Conservation (phyloP, 192 early-diverging fungal species). For the Thoreauomyces humboldtii region DNA sequence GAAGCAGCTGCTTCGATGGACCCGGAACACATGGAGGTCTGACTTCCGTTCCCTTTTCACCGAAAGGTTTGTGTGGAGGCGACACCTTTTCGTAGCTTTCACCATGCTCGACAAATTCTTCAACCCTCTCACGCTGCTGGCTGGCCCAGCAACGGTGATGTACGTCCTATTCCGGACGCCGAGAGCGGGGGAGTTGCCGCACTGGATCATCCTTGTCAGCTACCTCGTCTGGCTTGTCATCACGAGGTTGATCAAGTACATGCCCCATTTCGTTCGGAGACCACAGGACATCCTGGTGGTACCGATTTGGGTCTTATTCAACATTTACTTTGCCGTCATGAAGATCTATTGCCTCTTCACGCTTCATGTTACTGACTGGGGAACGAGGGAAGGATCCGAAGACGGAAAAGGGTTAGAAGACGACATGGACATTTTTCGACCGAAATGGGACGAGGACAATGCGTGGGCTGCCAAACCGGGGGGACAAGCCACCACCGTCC, state of each 20-base stretch:
- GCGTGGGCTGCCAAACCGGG: no score
- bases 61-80: slow-evolving; percentile 61
- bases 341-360: slow-evolving; percentile 72
- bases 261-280: slow-evolving; percentile 62
- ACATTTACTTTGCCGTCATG: slow-evolving; percentile 58
- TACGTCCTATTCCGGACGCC: slow-evolving; percentile 44
- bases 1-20: slow-evolving; percentile 71
- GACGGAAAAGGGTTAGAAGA: slow-evolving; percentile 15
- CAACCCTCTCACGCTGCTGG: slow-evolving; percentile 67
- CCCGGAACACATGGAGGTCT: slow-evolving; percentile 71
- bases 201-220: slow-evolving; percentile 59
- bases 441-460: slow-evolving; percentile 23
- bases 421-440: slow-evolving; percentile 26
- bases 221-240: slow-evolving; percentile 65
- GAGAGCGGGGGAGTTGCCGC: not conserved
- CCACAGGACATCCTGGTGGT: slow-evolving; percentile 66
- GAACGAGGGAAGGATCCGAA: slow-evolving; percentile 58
- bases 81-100: slow-evolving; percentile 70
- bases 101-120: slow-evolving; percentile 76
- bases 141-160: slow-evolving; percentile 59
- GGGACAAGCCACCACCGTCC: no score
- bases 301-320: slow-evolving; percentile 68
- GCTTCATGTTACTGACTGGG: slow-evolving; percentile 68
- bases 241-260: slow-evolving; percentile 62
- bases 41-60: slow-evolving; percentile 64